These are phyloP conservation scores for Panicum miliaceum DNA, from an alignment of 176 grass and related monocot species.

Conservation along the genomic window DNA sequence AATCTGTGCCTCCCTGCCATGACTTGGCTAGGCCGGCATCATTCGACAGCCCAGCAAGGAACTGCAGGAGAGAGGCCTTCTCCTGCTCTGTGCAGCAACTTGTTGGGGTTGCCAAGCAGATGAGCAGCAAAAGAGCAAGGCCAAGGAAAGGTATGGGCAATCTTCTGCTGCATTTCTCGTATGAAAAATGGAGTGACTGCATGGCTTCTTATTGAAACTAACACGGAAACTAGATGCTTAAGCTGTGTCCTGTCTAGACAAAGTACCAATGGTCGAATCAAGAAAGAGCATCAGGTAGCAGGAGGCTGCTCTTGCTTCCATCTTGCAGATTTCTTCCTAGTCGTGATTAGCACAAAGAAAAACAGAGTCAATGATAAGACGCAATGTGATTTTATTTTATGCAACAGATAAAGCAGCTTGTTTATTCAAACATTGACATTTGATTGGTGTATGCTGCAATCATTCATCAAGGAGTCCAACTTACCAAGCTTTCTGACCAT, in stretches of 20 bases:
- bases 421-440: not conserved
- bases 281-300: constrained; percentile 18
- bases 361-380: not conserved
- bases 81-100: constrained; percentile 46
- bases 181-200: constrained; percentile 21
- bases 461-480: constrained; percentile 30
- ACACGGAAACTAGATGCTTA: not conserved
- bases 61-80: constrained; percentile 44
- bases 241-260: not conserved
- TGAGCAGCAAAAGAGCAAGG: constrained; percentile 12
- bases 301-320: constrained; percentile 6
- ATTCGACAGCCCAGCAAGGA: constrained; percentile 24
- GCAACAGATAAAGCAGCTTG: not conserved
- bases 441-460: not conserved
- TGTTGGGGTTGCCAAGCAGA: not conserved
- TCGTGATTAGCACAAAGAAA: constrained; percentile 4
- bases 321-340: not conserved
- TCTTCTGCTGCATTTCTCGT: constrained; percentile 14
- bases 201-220: constrained; percentile 15
- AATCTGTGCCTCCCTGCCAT: constrained; percentile 39
- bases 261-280: not conserved
- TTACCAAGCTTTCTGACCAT: not conserved
- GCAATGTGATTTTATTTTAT: not conserved
- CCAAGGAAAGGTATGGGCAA: not conserved
- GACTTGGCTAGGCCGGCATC: constrained; percentile 2